A percentile compares a stretch with the other conserved stretches of the same genome.
Evolutionary conservation across 495 filamentous ascomycete species (phyloP).

Genomic region (Glonium stellatum): DNA sequence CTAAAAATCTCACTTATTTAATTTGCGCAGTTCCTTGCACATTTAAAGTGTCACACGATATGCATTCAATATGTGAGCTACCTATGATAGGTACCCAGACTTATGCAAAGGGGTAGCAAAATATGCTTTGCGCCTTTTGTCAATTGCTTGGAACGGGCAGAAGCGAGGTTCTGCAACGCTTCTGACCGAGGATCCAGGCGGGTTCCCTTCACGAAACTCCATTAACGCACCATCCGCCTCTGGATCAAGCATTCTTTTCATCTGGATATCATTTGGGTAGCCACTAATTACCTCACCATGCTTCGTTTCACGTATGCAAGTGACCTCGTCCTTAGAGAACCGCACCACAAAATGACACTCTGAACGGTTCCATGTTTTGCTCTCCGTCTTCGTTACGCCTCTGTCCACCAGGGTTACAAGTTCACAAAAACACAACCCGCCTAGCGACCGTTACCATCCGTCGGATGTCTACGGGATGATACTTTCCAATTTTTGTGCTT

Average conservation of each 20-base stretch:
- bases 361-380: not conserved
- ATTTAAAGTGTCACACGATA: no score
- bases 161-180: no score
- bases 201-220: no score
- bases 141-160: no score
- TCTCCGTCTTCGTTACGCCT: not conserved
- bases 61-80: no score
- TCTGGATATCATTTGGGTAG: not conserved
- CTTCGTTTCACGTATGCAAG: not conserved
- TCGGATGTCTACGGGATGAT: not conserved
- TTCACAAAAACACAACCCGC: not conserved
- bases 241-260: not conserved
- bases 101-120: no score
- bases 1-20: no score
- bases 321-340: not conserved
- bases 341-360: not conserved
- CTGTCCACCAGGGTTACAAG: not conserved
- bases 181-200: no score
- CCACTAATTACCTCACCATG: not conserved
- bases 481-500: not conserved
- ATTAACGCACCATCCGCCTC: not conserved
- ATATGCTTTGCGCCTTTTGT: no score
- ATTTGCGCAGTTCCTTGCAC: no score
- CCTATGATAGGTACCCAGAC: no score
- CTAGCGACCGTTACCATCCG: constrained; percentile 4